Evolutionary conservation across 1,284 basidiomycete genomes (phyloP), one percentile per base, ranked within the genome.

Genomic region (Ganoderma meredithae): DNA sequence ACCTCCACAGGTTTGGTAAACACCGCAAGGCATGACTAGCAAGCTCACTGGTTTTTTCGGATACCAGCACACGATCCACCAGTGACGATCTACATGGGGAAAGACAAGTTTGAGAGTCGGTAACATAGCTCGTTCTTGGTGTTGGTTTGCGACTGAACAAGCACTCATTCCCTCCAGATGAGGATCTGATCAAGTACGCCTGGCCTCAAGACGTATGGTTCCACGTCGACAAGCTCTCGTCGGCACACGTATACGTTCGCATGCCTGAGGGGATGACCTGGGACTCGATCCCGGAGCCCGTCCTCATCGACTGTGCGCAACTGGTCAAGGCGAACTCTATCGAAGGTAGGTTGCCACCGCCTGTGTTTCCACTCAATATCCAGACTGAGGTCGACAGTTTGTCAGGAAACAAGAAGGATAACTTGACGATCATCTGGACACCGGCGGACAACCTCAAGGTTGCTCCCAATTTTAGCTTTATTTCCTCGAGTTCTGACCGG

Each of bases 321-420:
- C 84, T 99, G 1, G 96, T 98, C 55, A 99, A 99, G 81, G 97
- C 97, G 0, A 99, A 99, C 76, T 97, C 95, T 3, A 99, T 99
- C 65, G 95, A 98, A 84, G 95, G 96, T 94, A 73, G 68, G 82
- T 44, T 10, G 22, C 15, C 19, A n/a, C n/a, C 39, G 1, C 2
- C 33, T 25, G 3, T 3, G n/a, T 17, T 19, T n/a, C 31, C 31
- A 15, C 31, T 17, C 15, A 2, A 41, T 27, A n/a, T 43, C 49
- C 40, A 22, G 43, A 17, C n/a, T 72, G 64, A 69, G 60, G 63
- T 59, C 10, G 49, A 1, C 56, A 63, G 69, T 43, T 31, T 27
- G 6, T 9, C 73, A 96, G 96, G 96, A 2, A 98, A 99, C 84
- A 98, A 98, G 82, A 97, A 96, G 81, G 94, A 97, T 73, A 94